phyloP scores from a whole-genome alignment of 345 rosid species.

The Linum lewisii region DNA sequence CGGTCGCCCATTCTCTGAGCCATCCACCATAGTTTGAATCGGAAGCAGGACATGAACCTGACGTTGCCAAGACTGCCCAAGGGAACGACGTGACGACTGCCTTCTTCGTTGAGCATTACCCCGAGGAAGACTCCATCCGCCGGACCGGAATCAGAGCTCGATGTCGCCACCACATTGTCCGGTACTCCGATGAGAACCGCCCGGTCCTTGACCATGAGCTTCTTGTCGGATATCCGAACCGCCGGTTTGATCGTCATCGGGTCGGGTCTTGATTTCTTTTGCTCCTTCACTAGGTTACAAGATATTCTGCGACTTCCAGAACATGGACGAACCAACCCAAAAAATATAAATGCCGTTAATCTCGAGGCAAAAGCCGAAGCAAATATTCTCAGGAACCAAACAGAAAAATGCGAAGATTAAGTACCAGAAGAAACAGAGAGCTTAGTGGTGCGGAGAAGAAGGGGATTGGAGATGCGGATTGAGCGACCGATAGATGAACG shows the following conservation, averaged over 20 bases:
- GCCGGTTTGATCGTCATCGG: slow-evolving; percentile 79
- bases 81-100: slow-evolving; percentile 53
- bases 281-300: too few species aligned
- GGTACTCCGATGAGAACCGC: slow-evolving; percentile 58
- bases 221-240: slow-evolving; percentile 53
- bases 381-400: slow-evolving; percentile 5
- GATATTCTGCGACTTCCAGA: too few species aligned
- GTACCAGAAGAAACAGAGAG: too few species aligned
- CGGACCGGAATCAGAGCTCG: slow-evolving; percentile 51
- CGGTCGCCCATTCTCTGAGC: slow-evolving; percentile 80
- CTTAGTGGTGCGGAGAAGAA: too few species aligned
- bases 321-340: slow-evolving; percentile 22
- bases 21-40: slow-evolving; percentile 99
- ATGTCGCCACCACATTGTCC: slow-evolving; percentile 59
- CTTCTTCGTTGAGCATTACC: slow-evolving; percentile 48
- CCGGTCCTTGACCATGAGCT: slow-evolving; percentile 52
- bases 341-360: slow-evolving; percentile 16
- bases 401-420: too few species aligned
- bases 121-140: slow-evolving; percentile 78
- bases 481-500: slow-evolving; percentile 11
- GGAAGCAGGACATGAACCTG: slow-evolving; percentile 86
- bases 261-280: slow-evolving; percentile 18
- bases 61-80: slow-evolving; percentile 57
- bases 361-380: neutral
- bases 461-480: too few species aligned